Evolutionary conservation across 495 filamentous ascomycete species (phyloP).

Genomic region (Endocarpon pusillum): DNA sequence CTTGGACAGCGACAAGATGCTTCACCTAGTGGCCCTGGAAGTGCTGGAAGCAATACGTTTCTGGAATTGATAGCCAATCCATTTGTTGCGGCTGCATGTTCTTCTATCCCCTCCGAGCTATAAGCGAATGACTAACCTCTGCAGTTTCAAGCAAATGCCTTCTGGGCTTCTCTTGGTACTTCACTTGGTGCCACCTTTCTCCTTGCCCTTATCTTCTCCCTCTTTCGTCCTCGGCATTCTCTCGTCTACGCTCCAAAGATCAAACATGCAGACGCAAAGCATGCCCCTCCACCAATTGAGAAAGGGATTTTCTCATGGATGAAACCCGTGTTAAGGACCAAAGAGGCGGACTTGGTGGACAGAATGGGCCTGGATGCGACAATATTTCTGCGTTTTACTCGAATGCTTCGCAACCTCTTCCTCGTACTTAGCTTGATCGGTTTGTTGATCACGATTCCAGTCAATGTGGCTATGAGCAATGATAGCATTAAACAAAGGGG

Average conservation of each 20-base stretch:
- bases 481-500: constrained; percentile 12
- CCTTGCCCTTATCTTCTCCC: constrained; percentile 65
- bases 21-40: constrained; percentile 14
- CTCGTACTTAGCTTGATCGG: constrained; percentile 54
- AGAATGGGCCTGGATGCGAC: constrained; percentile 79
- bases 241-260: constrained; percentile 89
- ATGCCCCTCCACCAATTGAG: constrained; percentile 78
- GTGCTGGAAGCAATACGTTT: constrained; percentile 20
- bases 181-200: constrained; percentile 57
- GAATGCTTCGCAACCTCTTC: constrained; percentile 89
- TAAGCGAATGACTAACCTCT: constrained; percentile 3
- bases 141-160: constrained; percentile 42
- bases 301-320: constrained; percentile 80
- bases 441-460: constrained; percentile 64
- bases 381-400: constrained; percentile 72
- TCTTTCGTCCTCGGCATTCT: constrained; percentile 77
- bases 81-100: constrained; percentile 27
- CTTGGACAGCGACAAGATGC: constrained; percentile 9
- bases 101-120: constrained; percentile 1
- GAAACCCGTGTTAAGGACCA: constrained; percentile 53
- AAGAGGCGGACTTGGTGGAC: constrained; percentile 57
- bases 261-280: constrained; percentile 81
- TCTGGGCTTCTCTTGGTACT: constrained; percentile 66
- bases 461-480: constrained; percentile 47
- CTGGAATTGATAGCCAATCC: constrained; percentile 31